Evolutionary conservation across 2,329 filamentous ascomycete species (phyloP).

Genomic region (Arthrobotrys megalospora): DNA sequence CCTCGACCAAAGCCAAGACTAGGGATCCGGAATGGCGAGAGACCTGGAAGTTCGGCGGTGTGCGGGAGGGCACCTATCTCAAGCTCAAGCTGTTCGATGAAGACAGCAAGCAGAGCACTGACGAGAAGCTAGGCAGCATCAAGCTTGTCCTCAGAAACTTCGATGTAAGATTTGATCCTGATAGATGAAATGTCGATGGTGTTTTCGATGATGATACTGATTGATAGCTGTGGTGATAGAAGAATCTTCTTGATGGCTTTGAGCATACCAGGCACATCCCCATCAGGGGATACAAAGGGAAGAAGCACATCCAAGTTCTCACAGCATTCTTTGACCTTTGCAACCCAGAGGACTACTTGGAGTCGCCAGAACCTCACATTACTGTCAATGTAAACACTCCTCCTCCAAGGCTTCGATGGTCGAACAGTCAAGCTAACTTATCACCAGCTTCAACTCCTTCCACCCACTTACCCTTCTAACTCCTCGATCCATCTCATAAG

Average conservation of each 20-base stretch:
- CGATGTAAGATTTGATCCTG: conserved; percentile 25
- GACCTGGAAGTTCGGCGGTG: conserved; percentile 50
- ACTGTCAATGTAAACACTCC: conserved; percentile 42
- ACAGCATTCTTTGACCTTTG: conserved; percentile 55
- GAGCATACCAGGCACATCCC: conserved; percentile 43
- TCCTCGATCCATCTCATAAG: conserved; percentile 24
- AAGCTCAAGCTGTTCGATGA: conserved; percentile 59
- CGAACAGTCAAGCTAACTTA: conserved; percentile 1
- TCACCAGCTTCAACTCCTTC: conserved; percentile 43
- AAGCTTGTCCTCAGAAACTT: conserved; percentile 41
- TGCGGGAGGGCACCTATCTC: conserved; percentile 54
- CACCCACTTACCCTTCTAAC: conserved; percentile 1
- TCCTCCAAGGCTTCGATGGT: background rate
- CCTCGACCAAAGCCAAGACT: conserved; percentile 40
- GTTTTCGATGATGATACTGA: background rate
- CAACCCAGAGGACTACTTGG: conserved; percentile 39
- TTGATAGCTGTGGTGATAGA: conserved; percentile 18
- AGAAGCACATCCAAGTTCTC: conserved; percentile 51
- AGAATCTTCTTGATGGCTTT: conserved; percentile 33
- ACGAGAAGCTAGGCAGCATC: conserved; percentile 60
- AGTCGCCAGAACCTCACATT: conserved; percentile 38
- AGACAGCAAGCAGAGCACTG: conserved; percentile 28
- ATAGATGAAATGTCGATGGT: background rate
- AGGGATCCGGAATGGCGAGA: conserved; percentile 60
- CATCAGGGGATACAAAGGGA: conserved; percentile 45